These are phyloP conservation scores for Isoetes taiwanensis DNA, from an alignment of 75 land plant species.

Conservation along the genomic window DNA sequence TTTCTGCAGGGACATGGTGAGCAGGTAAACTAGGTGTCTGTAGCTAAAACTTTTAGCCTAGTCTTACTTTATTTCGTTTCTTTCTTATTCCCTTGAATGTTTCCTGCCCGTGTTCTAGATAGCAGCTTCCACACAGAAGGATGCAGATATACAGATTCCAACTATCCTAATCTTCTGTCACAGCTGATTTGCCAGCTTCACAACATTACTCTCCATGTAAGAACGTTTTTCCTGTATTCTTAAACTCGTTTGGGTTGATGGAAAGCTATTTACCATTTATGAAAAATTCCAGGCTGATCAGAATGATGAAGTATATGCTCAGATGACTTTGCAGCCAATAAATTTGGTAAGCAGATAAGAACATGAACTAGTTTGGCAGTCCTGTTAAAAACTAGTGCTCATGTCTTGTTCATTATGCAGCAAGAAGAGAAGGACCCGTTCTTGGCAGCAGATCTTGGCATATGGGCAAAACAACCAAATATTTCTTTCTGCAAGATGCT, in stretches of 20 bases:
- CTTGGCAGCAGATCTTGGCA: slow-evolving; percentile 34
- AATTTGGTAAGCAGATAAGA: too few species aligned
- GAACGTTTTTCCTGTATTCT: too few species aligned
- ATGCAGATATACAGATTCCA: slow-evolving; percentile 57
- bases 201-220: slow-evolving; percentile 68
- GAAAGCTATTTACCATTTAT: background rate
- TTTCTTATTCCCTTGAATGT: too few species aligned
- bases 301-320: slow-evolving; percentile 90
- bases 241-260: background rate
- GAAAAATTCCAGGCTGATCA: slow-evolving; percentile 55
- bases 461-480: slow-evolving; percentile 42
- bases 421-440: slow-evolving; percentile 51
- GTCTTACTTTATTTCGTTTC: too few species aligned
- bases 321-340: slow-evolving; percentile 72
- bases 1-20: slow-evolving; percentile 96
- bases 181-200: slow-evolving; percentile 75
- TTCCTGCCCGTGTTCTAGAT: too few species aligned
- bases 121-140: slow-evolving; percentile 77
- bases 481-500: slow-evolving; percentile 58
- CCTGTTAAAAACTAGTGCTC: background rate
- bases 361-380: background rate
- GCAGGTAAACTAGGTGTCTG: too few species aligned
- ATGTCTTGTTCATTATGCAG: slow-evolving; percentile 9
- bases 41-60: too few species aligned
- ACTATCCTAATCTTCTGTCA: slow-evolving; percentile 70